Conservation (phyloP, 257 asterid species). For the Nicotiana knightiana region DNA sequence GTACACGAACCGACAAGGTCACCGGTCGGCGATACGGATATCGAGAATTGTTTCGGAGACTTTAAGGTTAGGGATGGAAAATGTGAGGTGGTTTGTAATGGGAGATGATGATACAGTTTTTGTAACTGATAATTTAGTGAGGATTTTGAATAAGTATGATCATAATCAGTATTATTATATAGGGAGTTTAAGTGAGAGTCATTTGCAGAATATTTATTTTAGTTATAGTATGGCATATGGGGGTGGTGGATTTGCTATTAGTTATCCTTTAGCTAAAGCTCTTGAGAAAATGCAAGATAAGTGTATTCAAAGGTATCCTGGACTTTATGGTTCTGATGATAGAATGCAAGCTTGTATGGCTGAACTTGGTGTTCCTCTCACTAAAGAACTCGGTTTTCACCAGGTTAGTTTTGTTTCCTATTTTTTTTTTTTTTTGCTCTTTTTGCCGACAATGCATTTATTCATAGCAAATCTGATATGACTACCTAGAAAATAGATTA, state of each 20-base stretch:
- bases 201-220: conserved; percentile 78
- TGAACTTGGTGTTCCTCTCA: conserved; percentile 89
- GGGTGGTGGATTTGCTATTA: conserved; percentile 88
- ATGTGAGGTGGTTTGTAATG: conserved; percentile 87
- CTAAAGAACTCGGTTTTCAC: conserved; percentile 86
- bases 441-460: not conserved
- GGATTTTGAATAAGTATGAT: conserved; percentile 73
- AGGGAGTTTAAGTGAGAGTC: conserved; percentile 84
- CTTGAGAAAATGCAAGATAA: conserved; percentile 73
- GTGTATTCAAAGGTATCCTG: conserved; percentile 79
- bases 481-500: too few species aligned
- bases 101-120: conserved; percentile 90
- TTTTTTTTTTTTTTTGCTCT: not conserved
- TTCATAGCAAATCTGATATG: too few species aligned
- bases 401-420: conserved; percentile 41
- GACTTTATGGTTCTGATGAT: conserved; percentile 82
- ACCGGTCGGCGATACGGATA: conserved; percentile 72
- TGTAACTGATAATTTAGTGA: conserved; percentile 68
- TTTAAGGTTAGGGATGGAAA: conserved; percentile 38
- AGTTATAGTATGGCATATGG: conserved; percentile 84
- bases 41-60: conserved; percentile 83
- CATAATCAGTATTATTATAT: conserved; percentile 75
- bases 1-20: conserved; percentile 60
- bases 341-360: conserved; percentile 97
- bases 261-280: conserved; percentile 78